A percentile compares a stretch with the other conserved stretches of the same genome.
Conservation (phyloP, 164 flowering plant genomes). For the Hamamelis virginiana region DNA sequence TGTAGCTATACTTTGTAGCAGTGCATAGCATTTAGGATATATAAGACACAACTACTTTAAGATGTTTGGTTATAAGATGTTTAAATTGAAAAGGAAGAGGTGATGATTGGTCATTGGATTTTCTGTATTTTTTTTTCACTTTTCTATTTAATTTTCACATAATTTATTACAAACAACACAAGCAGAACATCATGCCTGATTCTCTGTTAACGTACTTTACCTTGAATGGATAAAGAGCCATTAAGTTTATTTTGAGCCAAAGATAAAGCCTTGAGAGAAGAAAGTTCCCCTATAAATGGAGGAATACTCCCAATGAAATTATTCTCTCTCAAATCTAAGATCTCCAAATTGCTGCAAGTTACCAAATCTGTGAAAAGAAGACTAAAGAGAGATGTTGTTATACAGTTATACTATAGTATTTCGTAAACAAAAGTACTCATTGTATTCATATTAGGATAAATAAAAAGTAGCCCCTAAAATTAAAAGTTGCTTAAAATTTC, state of each 20-base stretch:
- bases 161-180: too few relatives aligned
- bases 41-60: too few relatives aligned
- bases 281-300: not conserved
- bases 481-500: too few relatives aligned
- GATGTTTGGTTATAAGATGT: too few relatives aligned
- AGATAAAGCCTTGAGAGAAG: slow-evolving; percentile 8
- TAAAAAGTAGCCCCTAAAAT: too few relatives aligned
- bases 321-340: slow-evolving; percentile 10
- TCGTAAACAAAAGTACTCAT: too few relatives aligned
- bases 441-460: too few relatives aligned
- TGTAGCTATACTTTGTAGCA: too few relatives aligned
- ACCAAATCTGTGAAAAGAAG: not conserved
- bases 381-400: not conserved
- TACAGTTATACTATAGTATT: too few relatives aligned
- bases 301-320: slow-evolving; percentile 1
- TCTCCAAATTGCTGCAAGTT: slow-evolving; percentile 1
- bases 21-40: too few relatives aligned
- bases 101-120: not conserved
- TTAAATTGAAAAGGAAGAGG: not conserved
- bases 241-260: not conserved
- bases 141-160: too few relatives aligned
- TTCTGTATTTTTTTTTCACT: too few relatives aligned
- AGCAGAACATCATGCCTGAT: not conserved
- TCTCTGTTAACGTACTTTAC: not conserved
- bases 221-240: slow-evolving; percentile 12